A percentile compares a stretch with the other conserved stretches of the same genome.
Conservation (phyloP, 345 rosid genomes). For the Boechera retrofracta region DNA sequence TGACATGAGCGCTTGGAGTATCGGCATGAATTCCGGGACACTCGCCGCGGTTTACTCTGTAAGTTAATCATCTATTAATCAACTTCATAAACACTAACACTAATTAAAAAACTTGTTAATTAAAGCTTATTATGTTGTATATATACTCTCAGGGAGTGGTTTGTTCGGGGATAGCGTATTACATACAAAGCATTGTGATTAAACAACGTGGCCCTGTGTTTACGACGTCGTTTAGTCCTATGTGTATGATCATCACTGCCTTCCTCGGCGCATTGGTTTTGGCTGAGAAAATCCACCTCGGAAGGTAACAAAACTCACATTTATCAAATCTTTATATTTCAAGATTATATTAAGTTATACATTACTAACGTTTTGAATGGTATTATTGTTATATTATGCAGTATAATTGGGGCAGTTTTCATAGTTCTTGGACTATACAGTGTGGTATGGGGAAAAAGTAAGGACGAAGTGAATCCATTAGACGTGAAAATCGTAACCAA, state of each 20-base stretch:
- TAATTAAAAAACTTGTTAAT: neutral
- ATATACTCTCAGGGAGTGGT: conserved; percentile 64
- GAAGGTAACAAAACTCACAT: conserved; percentile 59
- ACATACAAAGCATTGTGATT: conserved; percentile 75
- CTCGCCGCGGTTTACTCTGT: conserved; percentile 86
- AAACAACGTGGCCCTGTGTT: conserved; percentile 82
- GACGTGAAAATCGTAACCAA: conserved; percentile 43
- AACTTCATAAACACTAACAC: neutral
- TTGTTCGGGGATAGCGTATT: conserved; percentile 87
- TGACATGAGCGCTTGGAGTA: conserved; percentile 68
- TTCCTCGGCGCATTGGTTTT: conserved; percentile 64
- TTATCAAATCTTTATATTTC: neutral
- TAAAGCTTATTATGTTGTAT: neutral
- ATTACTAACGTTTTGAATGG: conserved; percentile 9
- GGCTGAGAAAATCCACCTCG: conserved; percentile 73
- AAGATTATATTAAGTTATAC: neutral
- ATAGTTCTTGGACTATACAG: conserved; percentile 82
- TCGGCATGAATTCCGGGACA: conserved; percentile 75
- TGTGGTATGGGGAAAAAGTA: conserved; percentile 92
- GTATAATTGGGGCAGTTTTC: conserved; percentile 76
- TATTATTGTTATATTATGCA: conserved; percentile 41
- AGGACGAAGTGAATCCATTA: conserved; percentile 47
- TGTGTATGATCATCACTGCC: conserved; percentile 85
- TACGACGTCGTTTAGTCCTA: conserved; percentile 78
- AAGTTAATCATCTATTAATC: conserved; percentile 4